Evolutionary conservation across 371 early-diverging fungal genomes (phyloP).

Genomic region (Mucor circinelloides): DNA sequence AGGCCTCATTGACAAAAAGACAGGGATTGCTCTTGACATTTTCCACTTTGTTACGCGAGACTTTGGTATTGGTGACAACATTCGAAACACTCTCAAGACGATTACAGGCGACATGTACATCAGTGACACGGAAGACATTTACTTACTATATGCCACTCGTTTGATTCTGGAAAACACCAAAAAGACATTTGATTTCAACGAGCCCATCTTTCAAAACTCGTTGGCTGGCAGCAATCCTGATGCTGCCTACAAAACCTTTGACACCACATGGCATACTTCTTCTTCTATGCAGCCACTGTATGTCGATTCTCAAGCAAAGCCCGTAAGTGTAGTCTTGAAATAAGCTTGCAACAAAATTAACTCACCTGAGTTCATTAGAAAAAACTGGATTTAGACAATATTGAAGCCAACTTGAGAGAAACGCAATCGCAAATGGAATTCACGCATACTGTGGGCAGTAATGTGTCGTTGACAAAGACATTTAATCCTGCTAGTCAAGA

Average conservation of each 20-base stretch:
- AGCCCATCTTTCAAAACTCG: slow-evolving; percentile 61
- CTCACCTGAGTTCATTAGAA: not conserved
- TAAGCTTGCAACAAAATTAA: not conserved
- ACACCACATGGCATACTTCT: slow-evolving; percentile 63
- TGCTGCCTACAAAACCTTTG: slow-evolving; percentile 50
- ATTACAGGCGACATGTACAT: slow-evolving; percentile 63
- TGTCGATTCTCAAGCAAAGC: slow-evolving; percentile 52
- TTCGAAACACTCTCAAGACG: slow-evolving; percentile 42
- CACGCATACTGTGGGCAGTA: slow-evolving; percentile 42
- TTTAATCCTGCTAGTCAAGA: slow-evolving; percentile 15
- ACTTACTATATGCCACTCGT: slow-evolving; percentile 60
- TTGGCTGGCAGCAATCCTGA: slow-evolving; percentile 68
- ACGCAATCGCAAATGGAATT: slow-evolving; percentile 61
- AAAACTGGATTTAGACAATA: slow-evolving; percentile 24
- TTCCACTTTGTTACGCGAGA: slow-evolving; percentile 50
- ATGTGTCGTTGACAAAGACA: slow-evolving; percentile 17
- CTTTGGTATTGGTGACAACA: slow-evolving; percentile 36
- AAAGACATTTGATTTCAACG: slow-evolving; percentile 58
- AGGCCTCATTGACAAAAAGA: slow-evolving; percentile 61
- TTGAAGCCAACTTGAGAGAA: slow-evolving; percentile 43
- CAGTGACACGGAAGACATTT: slow-evolving; percentile 65
- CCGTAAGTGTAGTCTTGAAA: slow-evolving; percentile 5
- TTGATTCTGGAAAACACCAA: slow-evolving; percentile 64
- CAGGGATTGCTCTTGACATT: slow-evolving; percentile 52
- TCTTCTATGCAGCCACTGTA: slow-evolving; percentile 74